Percentiles rank a stretch among this genome's conserved stretches.
These are phyloP conservation scores for Setaria italica DNA, from an alignment of 202 grass and related monocot genomes.

Conservation along the genomic window DNA sequence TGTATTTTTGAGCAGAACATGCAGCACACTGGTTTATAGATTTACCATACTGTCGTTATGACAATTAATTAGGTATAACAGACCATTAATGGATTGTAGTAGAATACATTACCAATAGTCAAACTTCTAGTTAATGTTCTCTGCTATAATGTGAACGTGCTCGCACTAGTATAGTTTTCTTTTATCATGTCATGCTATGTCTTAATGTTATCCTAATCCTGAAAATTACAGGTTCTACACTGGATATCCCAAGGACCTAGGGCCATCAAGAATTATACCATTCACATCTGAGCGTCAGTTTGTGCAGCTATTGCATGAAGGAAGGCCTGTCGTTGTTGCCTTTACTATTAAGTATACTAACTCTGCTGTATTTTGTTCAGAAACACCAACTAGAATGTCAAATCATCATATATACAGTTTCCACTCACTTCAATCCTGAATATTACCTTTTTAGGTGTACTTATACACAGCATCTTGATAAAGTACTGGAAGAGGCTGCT, in stretches of 20 bases:
- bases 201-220: constrained; percentile 19
- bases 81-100: constrained; percentile 9
- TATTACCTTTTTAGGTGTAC: constrained; percentile 65
- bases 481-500: constrained; percentile 84
- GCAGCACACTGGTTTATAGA: background rate
- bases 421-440: constrained; percentile 15
- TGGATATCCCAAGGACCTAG: constrained; percentile 92
- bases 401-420: background rate
- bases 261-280: constrained; percentile 77
- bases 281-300: constrained; percentile 92
- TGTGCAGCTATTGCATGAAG: constrained; percentile 83
- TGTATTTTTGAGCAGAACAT: constrained; percentile 17
- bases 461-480: constrained; percentile 89
- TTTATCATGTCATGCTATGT: background rate
- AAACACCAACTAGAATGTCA: constrained; percentile 1
- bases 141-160: background rate
- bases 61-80: background rate
- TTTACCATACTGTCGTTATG: background rate
- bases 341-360: constrained; percentile 84
- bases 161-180: too few relatives aligned
- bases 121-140: background rate
- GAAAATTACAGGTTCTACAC: constrained; percentile 76
- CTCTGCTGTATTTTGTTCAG: background rate
- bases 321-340: constrained; percentile 84
- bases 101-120: background rate